Conservation (phyloP, 1,284 basidiomycete genomes). For the Ganoderma meredithae region DNA sequence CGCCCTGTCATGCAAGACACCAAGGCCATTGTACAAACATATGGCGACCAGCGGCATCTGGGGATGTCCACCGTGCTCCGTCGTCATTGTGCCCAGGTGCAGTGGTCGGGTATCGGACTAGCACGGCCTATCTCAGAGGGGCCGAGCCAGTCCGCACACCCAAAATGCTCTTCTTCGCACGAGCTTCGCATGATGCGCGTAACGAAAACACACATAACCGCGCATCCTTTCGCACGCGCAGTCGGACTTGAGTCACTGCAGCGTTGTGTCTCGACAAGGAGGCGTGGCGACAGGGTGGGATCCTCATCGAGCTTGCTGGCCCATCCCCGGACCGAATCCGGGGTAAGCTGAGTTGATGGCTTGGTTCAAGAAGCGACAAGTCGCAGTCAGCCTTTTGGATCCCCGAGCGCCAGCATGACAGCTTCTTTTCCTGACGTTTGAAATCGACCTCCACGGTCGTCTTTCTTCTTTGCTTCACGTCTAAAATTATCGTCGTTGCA, state of each 20-base stretch:
- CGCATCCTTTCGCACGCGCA: no score
- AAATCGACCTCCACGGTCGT: no score
- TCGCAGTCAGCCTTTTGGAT: neutral
- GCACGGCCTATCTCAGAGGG: neutral
- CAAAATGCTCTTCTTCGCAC: neutral
- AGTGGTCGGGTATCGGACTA: slow-evolving; percentile 1
- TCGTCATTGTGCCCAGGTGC: neutral
- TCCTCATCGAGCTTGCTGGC: no score
- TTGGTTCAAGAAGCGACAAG: neutral
- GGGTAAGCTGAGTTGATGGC: neutral
- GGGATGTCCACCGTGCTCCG: no score
- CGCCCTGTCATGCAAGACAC: no score
- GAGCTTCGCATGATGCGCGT: neutral
- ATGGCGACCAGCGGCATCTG: no score
- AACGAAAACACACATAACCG: no score
- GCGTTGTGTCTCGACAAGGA: neutral
- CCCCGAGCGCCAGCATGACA: neutral
- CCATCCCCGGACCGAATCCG: neutral
- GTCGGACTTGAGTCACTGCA: neutral
- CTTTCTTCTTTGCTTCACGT: no score
- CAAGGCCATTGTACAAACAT: no score
- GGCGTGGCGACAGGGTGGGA: neutral
- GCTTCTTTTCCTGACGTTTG: neutral
- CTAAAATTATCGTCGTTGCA: no score
- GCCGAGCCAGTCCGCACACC: neutral